Conservation (phyloP, 495 filamentous ascomycete species). For the Neurospora intermedia region DNA sequence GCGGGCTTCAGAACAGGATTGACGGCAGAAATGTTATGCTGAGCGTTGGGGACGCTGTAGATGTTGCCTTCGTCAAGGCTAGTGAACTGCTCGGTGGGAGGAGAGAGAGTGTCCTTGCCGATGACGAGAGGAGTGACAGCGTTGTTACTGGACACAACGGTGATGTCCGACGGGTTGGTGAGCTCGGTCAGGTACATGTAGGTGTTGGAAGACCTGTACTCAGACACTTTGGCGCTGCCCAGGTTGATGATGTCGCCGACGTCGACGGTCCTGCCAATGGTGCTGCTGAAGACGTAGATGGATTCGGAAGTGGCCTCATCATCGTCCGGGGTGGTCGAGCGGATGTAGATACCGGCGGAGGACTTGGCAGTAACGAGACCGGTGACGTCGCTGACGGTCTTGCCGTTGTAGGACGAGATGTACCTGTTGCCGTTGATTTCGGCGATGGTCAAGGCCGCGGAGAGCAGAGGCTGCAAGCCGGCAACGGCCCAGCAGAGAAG, state of each 20-base stretch:
- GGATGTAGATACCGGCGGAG: constrained; percentile 46
- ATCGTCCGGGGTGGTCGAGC: constrained; percentile 38
- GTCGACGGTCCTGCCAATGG: constrained; percentile 26
- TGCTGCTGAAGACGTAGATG: constrained; percentile 44
- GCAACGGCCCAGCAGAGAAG: constrained; percentile 10
- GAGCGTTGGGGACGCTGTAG: constrained; percentile 44
- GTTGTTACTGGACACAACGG: constrained; percentile 34
- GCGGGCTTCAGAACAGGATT: constrained; percentile 45
- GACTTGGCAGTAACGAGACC: constrained; percentile 52
- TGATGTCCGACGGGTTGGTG: constrained; percentile 33
- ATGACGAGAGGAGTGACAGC: constrained; percentile 38
- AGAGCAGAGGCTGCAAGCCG: constrained; percentile 15
- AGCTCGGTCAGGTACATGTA: constrained; percentile 52
- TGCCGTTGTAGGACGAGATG: constrained; percentile 42
- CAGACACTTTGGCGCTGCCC: constrained; percentile 37
- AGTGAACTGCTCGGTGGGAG: constrained; percentile 43
- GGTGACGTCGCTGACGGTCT: constrained; percentile 41
- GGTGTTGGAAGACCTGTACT: constrained; percentile 39
- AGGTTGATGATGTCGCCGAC: constrained; percentile 49
- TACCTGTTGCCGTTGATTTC: constrained; percentile 53
- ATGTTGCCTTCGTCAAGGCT: constrained; percentile 43
- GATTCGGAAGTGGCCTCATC: constrained; percentile 35
- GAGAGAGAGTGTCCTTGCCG: constrained; percentile 34
- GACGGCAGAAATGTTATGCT: constrained; percentile 35
- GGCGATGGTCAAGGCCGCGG: constrained; percentile 40